Evolutionary conservation across 352 stramenopile species (phyloP).

Genomic region (Phytophthora citricola): DNA sequence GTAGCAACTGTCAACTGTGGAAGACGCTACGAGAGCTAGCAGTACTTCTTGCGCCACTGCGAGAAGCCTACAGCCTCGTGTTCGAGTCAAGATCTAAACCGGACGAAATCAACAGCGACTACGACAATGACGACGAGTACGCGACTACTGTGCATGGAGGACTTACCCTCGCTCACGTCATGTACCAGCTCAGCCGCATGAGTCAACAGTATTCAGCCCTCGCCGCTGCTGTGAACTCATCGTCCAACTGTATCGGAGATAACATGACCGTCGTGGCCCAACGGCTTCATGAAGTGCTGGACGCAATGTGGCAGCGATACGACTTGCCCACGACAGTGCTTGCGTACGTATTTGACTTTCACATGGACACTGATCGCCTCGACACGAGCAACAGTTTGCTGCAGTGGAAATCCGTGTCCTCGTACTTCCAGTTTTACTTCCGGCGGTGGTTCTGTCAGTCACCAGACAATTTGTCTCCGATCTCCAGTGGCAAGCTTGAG

Average conservation of each 20-base stretch:
- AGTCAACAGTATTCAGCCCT: constrained; percentile 69
- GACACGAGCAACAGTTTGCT: constrained; percentile 57
- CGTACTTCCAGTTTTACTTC: constrained; percentile 79
- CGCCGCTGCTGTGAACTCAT: constrained; percentile 18
- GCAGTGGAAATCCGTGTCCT: constrained; percentile 59
- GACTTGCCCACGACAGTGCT: constrained; percentile 78
- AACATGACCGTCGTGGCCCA: constrained; percentile 43
- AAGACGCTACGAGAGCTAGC: constrained; percentile 49
- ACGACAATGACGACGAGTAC: constrained; percentile 45
- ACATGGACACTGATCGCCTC: constrained; percentile 65
- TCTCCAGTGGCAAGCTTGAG: constrained; percentile 46
- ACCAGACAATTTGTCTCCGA: constrained; percentile 21
- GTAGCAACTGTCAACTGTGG: constrained; percentile 53
- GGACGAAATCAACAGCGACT: constrained; percentile 6
- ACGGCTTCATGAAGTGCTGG: constrained; percentile 55
- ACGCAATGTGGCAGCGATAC: constrained; percentile 75
- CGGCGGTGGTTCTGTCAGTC: constrained; percentile 62
- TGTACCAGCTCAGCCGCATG: constrained; percentile 83
- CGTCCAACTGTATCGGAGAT: constrained; percentile 18
- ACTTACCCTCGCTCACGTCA: constrained; percentile 75
- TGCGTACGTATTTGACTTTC: constrained; percentile 82
- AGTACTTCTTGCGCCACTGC: constrained; percentile 58
- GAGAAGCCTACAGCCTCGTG: constrained; percentile 68
- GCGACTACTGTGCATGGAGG: constrained; percentile 39
- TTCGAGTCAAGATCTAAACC: constrained; percentile 43